Evolutionary conservation across 2,329 filamentous ascomycete genomes (phyloP).

Genomic region (Pyrenophora seminiperda): DNA sequence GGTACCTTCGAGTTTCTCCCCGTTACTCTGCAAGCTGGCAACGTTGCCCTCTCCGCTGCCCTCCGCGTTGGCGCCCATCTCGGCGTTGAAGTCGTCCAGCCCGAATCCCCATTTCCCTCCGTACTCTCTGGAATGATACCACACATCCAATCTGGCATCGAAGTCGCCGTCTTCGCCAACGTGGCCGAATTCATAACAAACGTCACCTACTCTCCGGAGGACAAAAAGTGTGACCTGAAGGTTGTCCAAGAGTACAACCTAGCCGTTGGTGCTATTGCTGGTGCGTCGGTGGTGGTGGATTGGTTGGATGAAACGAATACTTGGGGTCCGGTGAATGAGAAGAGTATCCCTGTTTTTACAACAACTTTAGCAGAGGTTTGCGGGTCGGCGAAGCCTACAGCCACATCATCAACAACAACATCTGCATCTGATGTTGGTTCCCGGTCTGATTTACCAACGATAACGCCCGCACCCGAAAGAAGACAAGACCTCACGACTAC

Average conservation of each 20-base stretch:
- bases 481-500: slow-evolving; percentile 46
- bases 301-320: slow-evolving; percentile 33
- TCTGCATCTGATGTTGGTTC: too few species aligned
- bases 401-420: neutral
- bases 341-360: slow-evolving; percentile 58
- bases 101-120: neutral
- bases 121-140: slow-evolving; percentile 1
- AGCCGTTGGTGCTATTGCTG: slow-evolving; percentile 60
- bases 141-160: slow-evolving; percentile 53
- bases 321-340: slow-evolving; percentile 58
- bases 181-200: slow-evolving; percentile 61
- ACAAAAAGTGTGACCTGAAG: slow-evolving; percentile 52
- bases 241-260: slow-evolving; percentile 58
- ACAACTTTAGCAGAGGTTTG: slow-evolving; percentile 57
- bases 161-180: slow-evolving; percentile 57
- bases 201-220: slow-evolving; percentile 50
- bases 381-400: slow-evolving; percentile 33
- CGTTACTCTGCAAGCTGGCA: slow-evolving; percentile 56
- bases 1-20: slow-evolving; percentile 63
- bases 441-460: neutral
- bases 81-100: slow-evolving; percentile 37
- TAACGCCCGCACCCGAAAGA: slow-evolving; percentile 9
- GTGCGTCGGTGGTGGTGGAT: slow-evolving; percentile 56
- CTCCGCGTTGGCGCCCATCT: slow-evolving; percentile 56
- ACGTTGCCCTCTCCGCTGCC: slow-evolving; percentile 53